These are phyloP conservation scores for Funneliformis geosporum DNA, from an alignment of 192 early-diverging fungal genomes.

Conservation along the genomic window DNA sequence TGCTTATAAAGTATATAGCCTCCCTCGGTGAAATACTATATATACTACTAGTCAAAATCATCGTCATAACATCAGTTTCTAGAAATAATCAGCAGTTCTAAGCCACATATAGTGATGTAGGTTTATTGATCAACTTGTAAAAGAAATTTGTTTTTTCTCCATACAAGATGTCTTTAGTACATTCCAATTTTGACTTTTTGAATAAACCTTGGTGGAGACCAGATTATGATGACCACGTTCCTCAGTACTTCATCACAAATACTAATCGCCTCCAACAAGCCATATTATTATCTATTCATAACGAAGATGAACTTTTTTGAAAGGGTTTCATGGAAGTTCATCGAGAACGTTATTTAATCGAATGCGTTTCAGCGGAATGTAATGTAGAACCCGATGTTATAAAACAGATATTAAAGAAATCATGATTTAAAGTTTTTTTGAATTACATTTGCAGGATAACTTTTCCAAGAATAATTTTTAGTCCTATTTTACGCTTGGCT, in stretches of 20 bases:
- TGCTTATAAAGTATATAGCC: too few relatives aligned
- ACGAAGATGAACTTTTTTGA: constrained; percentile 13
- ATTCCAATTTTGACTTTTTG: constrained; percentile 31
- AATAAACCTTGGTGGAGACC: constrained; percentile 25
- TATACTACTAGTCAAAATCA: too few relatives aligned
- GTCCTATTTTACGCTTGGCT: constrained; percentile 12
- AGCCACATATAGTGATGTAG: too few relatives aligned
- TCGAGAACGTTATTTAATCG: constrained; percentile 19
- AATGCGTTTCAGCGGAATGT: constrained; percentile 23
- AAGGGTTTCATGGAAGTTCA: constrained; percentile 27
- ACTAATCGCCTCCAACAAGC: constrained; percentile 16
- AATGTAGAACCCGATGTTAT: constrained; percentile 10
- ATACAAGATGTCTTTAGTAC: constrained; percentile 17
- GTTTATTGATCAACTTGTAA: too few relatives aligned
- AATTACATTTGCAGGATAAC: background rate
- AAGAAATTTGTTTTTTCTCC: background rate
- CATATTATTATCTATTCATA: constrained; percentile 21
- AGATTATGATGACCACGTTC: constrained; percentile 18
- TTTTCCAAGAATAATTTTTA: constrained; percentile 2
- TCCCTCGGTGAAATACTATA: too few relatives aligned
- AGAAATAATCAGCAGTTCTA: too few relatives aligned
- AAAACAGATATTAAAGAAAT: constrained; percentile 19
- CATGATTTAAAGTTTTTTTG: constrained; percentile 12
- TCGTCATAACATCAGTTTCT: too few relatives aligned
- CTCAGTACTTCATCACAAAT: constrained; percentile 19